Evolutionary conservation across 441 rosid species (phyloP), one percentile per base, ranked within the genome.

Genomic region (Jatropha multifida): DNA sequence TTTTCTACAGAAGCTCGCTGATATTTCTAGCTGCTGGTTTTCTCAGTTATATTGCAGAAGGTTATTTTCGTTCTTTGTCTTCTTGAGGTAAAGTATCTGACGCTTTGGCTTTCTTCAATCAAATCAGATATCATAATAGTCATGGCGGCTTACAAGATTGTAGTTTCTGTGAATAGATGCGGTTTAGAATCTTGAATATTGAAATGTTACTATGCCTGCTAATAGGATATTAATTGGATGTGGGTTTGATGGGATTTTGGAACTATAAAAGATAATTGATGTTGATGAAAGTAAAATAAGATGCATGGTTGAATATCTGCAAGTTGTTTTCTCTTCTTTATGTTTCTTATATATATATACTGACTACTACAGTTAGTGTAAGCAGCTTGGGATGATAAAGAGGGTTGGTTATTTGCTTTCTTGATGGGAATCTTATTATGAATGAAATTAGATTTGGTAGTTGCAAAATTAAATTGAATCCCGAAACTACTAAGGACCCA

Each of bases 281-380:
- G 69, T 73, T 40, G 68, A 49, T 62, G 49, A 49, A 63, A 11
- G 27, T 44, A 37, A 60, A 46, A 26, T 69, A 23, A 37, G 46
- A 32, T 32, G 32, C 40, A 15, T 56, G 42, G 42, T 51, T 37
- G 11, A 15, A 54, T 37, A 37, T 68, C 51, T 37, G 38, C 40
- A 68, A 68, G 27, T 60, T 26, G 32, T 26, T 60, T 14, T 60
- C 27, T 32, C 40, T 61, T 61, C 40, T 61, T 26, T 46, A 7
- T 17, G 56, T 59, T 72, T 71, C 51, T 59, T 66, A 7, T 66
- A 23, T 72, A 62, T 42, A 41, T 37, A 41, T 54, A 41, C 56
- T 60, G 56, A 60, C 17, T 7, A 61, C 54, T 61, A 56, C 46
- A 13, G 27, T 60, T 61, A 13, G 58, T 44, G 68, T n/a, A 23